Conservation (phyloP, 2,329 filamentous ascomycete species). For the Dactylonectria macrodidyma region DNA sequence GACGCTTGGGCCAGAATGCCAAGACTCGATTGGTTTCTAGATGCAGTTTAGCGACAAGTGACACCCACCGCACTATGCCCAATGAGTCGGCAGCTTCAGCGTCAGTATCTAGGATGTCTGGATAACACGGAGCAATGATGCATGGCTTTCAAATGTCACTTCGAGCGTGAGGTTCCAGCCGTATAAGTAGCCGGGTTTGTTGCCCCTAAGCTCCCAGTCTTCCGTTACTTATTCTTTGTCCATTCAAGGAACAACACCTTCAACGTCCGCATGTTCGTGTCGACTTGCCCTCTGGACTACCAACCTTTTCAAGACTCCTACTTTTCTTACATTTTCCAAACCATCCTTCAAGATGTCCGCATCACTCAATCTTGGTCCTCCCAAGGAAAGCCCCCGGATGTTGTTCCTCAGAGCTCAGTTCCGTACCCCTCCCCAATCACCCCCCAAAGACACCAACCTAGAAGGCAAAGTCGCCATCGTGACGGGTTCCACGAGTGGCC, state of each 20-base stretch:
- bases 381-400: constrained; percentile 13
- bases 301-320: no score
- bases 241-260: not conserved
- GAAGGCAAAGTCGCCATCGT: constrained; percentile 58
- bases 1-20: constrained; percentile 23
- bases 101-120: not conserved
- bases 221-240: not conserved
- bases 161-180: not conserved
- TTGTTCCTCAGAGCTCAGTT: constrained; percentile 25
- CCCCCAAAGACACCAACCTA: constrained; percentile 35
- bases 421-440: constrained; percentile 4
- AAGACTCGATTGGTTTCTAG: constrained; percentile 22
- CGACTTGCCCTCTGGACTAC: no score
- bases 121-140: not conserved
- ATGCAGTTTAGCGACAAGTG: constrained; percentile 3
- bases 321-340: not conserved
- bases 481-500: constrained; percentile 61
- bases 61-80: not conserved
- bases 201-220: no score
- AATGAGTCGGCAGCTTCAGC: not conserved
- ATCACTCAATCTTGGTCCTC: constrained; percentile 9
- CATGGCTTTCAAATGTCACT: not conserved
- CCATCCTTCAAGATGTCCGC: constrained; percentile 8
- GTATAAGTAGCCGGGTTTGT: not conserved
- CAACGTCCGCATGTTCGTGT: no score